Conservation (phyloP, 768 basidiomycete genomes). For the Boletus speciosus region DNA sequence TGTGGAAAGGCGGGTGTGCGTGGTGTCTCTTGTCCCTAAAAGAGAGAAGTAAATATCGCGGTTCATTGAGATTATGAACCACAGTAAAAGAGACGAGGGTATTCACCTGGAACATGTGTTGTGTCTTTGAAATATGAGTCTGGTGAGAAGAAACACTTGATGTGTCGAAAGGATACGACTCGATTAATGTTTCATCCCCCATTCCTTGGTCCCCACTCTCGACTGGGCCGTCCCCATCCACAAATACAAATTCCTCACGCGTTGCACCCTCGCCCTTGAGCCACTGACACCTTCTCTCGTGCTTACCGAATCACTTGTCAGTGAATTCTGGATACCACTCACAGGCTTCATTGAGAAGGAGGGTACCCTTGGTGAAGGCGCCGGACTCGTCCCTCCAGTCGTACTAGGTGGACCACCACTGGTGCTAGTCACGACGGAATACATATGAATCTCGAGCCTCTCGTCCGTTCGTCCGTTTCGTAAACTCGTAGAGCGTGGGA, state of each 20-base stretch:
- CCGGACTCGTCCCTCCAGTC: background rate
- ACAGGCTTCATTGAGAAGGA: slow-evolving; percentile 25
- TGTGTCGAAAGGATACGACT: slow-evolving; percentile 21
- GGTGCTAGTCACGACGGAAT: slow-evolving; percentile 1
- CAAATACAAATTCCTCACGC: slow-evolving; percentile 23
- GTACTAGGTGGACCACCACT: background rate
- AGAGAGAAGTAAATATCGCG: background rate
- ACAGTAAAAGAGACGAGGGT: background rate
- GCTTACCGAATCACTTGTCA: slow-evolving; percentile 13
- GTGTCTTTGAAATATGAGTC: slow-evolving; percentile 7
- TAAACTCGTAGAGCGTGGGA: slow-evolving; percentile 26
- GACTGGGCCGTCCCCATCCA: slow-evolving; percentile 17
- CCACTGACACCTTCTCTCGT: background rate
- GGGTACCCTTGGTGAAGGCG: slow-evolving; percentile 15
- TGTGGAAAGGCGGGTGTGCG: slow-evolving; percentile 18
- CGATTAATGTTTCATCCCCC: slow-evolving; percentile 18
- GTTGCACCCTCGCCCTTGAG: background rate
- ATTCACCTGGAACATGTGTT: slow-evolving; percentile 15
- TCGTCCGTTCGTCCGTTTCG: slow-evolving; percentile 1
- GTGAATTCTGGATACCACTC: slow-evolving; percentile 17
- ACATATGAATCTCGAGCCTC: slow-evolving; percentile 8
- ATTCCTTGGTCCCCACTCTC: slow-evolving; percentile 4
- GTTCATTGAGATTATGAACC: background rate
- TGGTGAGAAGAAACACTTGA: slow-evolving; percentile 23
- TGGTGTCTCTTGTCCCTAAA: slow-evolving; percentile 17